These are phyloP conservation scores for Geum urbanum DNA, from an alignment of 306 rosid species.

Conservation along the genomic window DNA sequence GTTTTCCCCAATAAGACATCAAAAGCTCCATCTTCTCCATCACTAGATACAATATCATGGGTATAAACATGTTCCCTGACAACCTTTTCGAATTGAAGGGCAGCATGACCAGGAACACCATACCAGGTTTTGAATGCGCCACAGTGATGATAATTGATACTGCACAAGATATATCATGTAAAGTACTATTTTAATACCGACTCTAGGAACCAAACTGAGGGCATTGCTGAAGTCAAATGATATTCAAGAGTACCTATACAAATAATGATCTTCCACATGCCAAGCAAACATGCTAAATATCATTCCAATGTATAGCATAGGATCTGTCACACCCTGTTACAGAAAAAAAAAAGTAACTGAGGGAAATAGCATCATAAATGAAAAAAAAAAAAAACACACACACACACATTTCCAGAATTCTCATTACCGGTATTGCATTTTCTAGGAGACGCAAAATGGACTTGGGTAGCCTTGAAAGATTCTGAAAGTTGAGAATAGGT, in stretches of 20 bases:
- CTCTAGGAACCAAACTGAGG: slow-evolving; percentile 1
- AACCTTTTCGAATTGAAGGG: slow-evolving; percentile 82
- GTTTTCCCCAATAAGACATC: slow-evolving; percentile 92
- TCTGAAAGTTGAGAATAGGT: slow-evolving; percentile 39
- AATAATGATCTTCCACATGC: slow-evolving; percentile 96
- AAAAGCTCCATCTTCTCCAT: slow-evolving; percentile 93
- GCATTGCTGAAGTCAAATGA: slow-evolving; percentile 9
- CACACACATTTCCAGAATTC: slow-evolving; percentile 7
- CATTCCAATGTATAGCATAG: slow-evolving; percentile 98
- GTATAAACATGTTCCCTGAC: slow-evolving; percentile 81
- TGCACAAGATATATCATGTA: slow-evolving; percentile 34
- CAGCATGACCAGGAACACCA: slow-evolving; percentile 88
- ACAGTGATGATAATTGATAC: slow-evolving; percentile 93
- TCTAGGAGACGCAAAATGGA: slow-evolving; percentile 80
- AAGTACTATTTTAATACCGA: slow-evolving; percentile 4
- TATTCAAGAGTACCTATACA: slow-evolving; percentile 59
- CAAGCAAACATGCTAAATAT: slow-evolving; percentile 96
- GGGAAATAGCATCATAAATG: slow-evolving; percentile 1
- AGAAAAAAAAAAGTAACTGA: slow-evolving; percentile 27
- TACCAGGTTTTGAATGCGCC: slow-evolving; percentile 99
- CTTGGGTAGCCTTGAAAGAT: slow-evolving; percentile 75
- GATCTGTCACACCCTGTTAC: slow-evolving; percentile 92
- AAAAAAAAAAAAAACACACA: background rate
- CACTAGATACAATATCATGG: slow-evolving; percentile 66
- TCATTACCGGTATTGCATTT: slow-evolving; percentile 70